phyloP scores from a whole-genome alignment of 768 basidiomycete species.

The Russula compacta region DNA sequence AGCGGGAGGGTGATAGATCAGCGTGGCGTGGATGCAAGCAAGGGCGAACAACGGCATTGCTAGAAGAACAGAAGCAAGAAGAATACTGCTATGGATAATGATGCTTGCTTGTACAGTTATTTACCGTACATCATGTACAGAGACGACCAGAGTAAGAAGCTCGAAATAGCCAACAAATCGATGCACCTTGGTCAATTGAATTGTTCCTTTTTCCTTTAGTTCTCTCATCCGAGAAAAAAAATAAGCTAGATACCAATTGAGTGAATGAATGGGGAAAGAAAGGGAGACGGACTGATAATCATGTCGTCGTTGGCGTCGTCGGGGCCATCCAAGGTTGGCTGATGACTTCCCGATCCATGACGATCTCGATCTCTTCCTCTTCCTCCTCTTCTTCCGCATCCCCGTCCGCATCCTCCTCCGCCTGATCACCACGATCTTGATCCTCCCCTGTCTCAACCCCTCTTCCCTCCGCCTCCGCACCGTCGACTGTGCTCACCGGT shows the following conservation, averaged over 20 bases:
- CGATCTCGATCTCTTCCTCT: constrained; percentile 72
- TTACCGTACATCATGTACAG: not conserved
- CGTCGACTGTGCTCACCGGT: constrained; percentile 35
- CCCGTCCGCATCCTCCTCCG: constrained; percentile 31
- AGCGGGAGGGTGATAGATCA: too few relatives aligned
- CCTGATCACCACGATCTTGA: constrained; percentile 14
- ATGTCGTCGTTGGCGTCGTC: not conserved
- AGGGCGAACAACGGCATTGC: not conserved
- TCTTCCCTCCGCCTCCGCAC: not conserved
- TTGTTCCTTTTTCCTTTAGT: not conserved
- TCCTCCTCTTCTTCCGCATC: constrained; percentile 52
- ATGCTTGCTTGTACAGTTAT: constrained; percentile 1
- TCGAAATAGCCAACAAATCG: not conserved
- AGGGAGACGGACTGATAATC: not conserved
- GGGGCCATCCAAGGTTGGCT: constrained; percentile 15
- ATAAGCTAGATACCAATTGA: not conserved
- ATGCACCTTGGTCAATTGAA: not conserved
- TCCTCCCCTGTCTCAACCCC: not conserved
- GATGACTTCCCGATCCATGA: constrained; percentile 43
- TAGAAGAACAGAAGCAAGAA: constrained; percentile 1
- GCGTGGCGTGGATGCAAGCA: not conserved
- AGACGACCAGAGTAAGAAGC: not conserved
- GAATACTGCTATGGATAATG: constrained; percentile 20
- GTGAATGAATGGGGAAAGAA: not conserved
- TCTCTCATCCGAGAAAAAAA: too few relatives aligned